phyloP scores from a whole-genome alignment of 106 monocot species.

The Hemerocallis citrina region DNA sequence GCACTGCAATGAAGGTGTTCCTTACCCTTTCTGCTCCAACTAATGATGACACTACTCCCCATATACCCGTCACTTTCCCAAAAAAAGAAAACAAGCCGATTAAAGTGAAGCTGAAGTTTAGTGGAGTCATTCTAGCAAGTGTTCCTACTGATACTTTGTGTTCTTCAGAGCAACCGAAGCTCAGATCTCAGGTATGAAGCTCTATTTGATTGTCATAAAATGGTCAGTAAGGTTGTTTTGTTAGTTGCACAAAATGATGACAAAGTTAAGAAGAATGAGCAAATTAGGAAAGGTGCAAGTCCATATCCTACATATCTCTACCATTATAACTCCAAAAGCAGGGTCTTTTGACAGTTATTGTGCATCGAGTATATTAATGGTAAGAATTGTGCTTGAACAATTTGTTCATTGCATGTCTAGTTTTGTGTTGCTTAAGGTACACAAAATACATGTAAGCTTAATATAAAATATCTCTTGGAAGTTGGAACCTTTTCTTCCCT shows the following conservation, averaged over 20 bases:
- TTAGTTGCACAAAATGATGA: background rate
- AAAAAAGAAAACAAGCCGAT: slow-evolving; percentile 37
- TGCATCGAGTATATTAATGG: background rate
- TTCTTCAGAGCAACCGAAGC: slow-evolving; percentile 22
- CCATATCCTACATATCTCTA: too few species aligned
- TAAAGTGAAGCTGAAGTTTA: slow-evolving; percentile 72
- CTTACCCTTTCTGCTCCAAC: background rate
- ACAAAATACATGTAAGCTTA: too few species aligned
- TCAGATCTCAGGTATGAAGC: slow-evolving; percentile 18
- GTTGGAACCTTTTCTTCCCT: too few species aligned
- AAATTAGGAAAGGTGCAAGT: background rate
- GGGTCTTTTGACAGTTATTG: background rate
- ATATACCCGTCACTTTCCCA: background rate
- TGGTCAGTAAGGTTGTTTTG: too few species aligned
- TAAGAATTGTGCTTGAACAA: too few species aligned
- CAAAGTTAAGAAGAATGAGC: background rate
- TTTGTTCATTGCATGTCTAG: too few species aligned
- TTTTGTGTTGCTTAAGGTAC: too few species aligned
- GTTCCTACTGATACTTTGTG: slow-evolving; percentile 39
- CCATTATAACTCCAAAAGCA: background rate
- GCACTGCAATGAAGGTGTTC: slow-evolving; percentile 20
- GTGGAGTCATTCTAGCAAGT: slow-evolving; percentile 60
- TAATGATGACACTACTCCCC: background rate
- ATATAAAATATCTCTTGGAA: too few species aligned
- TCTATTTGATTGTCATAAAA: too few species aligned